Conservation (phyloP, 202 grass and related monocot species). For the Hordeum pubiflorum region DNA sequence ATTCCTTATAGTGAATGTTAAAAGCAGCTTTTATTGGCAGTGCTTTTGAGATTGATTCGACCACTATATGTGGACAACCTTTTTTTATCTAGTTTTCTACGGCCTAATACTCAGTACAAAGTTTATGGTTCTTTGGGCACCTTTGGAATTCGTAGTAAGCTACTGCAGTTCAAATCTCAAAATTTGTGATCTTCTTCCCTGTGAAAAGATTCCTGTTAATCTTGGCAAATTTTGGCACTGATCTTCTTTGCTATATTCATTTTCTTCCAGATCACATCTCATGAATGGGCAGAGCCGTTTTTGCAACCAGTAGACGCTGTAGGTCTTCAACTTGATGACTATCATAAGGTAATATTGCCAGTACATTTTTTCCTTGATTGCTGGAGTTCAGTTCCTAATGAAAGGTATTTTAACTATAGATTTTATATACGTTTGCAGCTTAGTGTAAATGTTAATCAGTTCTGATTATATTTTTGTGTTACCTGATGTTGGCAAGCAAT, state of each 20-base stretch:
- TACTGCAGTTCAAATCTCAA: no score
- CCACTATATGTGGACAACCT: neutral
- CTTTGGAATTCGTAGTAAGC: neutral
- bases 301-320: constrained; percentile 70
- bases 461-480: neutral
- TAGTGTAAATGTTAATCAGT: neutral
- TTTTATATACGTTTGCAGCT: no score
- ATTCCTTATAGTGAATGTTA: neutral
- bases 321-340: constrained; percentile 58
- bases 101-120: neutral
- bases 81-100: neutral
- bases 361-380: neutral
- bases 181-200: no score
- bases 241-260: constrained; percentile 14
- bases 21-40: neutral
- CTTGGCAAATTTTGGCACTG: neutral
- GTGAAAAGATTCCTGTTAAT: no score
- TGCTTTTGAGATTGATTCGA: neutral
- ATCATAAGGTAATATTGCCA: constrained; percentile 53
- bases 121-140: neutral
- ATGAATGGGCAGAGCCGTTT: constrained; percentile 65
- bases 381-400: no score
- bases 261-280: constrained; percentile 56
- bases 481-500: neutral
- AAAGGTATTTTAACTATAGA: no score